Evolutionary conservation across 768 basidiomycete species (phyloP), one percentile per base, ranked within the genome.

Genomic region (Hygrocybe coccinea): DNA sequence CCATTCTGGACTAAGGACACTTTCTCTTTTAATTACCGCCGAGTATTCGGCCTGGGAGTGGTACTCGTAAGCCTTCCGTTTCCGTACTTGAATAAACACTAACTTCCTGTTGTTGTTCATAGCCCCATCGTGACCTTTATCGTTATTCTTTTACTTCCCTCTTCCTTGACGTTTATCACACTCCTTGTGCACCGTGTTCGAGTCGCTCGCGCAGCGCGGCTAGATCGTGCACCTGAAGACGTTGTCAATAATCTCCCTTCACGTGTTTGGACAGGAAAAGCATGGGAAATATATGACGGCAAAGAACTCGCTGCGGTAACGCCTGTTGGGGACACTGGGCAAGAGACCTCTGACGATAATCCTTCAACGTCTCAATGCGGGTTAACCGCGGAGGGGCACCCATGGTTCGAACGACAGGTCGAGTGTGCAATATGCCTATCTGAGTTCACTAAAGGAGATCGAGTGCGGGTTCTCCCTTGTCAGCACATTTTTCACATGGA

Each of bases 341-440:
- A 76, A 47, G 79, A 79, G 57, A 38, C 68, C 24, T 66, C 68
- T 21, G 62, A 60, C 21, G 57, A 59, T 15, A 62, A 71, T 55
- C 69, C 76, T 5, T 79, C 80, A 6, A 74, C 77, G 4, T 78
- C 79, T 25, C 62, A 71, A 5, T 3, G 44, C 38, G 38, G 38
- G 38, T 3, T 47, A 58, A 67, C n/a, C 43, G 60, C 52, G 62
- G 64, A 69, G 25, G 61, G 61, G 15, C 81, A 81, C 52, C 80
- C 84, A 2, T 91, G 91, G 87, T 94, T 89, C 60, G 87, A 88
- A 66, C 70, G 78, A 2, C 91, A 94, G 64, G 66, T 79, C 52
- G 92, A 98, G 68, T 98, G 95, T 65, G 90, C 93, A 34, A 97
- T 98, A 53, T 98, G 95, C 67, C 78, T 98, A 54, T 89, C 81